These are phyloP conservation scores for Miscanthus lutarioriparius DNA, from an alignment of 176 grass and related monocot genomes.

Conservation along the genomic window DNA sequence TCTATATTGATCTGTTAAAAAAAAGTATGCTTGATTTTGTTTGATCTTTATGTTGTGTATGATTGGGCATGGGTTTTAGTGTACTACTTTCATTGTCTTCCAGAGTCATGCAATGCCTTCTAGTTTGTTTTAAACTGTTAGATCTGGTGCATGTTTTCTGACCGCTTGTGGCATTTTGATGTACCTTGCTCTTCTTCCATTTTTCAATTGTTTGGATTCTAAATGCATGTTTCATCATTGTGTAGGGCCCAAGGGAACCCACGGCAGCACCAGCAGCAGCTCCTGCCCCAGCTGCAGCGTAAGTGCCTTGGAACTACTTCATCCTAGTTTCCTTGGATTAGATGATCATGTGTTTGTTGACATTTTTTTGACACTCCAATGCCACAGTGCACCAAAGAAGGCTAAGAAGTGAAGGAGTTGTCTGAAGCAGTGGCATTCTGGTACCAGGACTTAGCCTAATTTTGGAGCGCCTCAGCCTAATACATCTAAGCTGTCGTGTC, in stretches of 20 bases:
- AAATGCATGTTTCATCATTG: background rate
- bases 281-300: slow-evolving; percentile 33
- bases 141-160: background rate
- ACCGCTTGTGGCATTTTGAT: background rate
- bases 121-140: background rate
- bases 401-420: background rate
- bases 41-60: background rate
- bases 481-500: background rate
- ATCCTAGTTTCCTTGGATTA: background rate
- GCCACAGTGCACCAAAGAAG: slow-evolving; percentile 6
- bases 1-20: background rate
- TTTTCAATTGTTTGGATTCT: too few relatives aligned
- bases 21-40: background rate
- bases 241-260: background rate
- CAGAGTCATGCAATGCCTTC: too few relatives aligned
- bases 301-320: background rate
- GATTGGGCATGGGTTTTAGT: background rate
- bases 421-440: background rate
- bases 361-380: background rate
- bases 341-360: background rate
- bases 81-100: too few relatives aligned
- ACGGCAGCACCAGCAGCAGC: slow-evolving; percentile 29
- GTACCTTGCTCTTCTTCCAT: too few relatives aligned
- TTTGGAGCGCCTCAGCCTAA: background rate
- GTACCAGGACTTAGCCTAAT: background rate